Evolutionary conservation across 257 asterid genomes (phyloP), one percentile per base, ranked within the genome.

Genomic region (Solanum dulcamara): DNA sequence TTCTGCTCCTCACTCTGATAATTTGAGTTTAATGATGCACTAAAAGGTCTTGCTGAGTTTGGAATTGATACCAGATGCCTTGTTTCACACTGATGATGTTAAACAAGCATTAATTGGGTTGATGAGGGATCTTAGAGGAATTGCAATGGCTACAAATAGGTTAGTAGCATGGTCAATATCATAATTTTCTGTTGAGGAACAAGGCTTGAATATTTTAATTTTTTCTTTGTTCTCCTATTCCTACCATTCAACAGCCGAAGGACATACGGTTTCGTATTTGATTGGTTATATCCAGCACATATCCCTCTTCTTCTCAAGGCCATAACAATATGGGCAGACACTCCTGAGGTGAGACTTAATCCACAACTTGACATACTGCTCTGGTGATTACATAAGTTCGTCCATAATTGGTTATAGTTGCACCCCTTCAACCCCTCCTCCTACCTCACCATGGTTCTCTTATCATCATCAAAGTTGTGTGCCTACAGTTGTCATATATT

Each of bases 61-160:
- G 91, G 94, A 91, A 91, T 92, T 97, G 81, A 92, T 94, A 59
- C 96, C 95, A 1, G 99, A 95, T 89, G 86, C 92, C 75, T 83
- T 97, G 92, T 97, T 95, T 87, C 93, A 98, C 89, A 90, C 94
- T 28, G 98, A 97, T 86, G 88, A 91, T 80, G 98, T 95, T 77
- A 97, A 97, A 86, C 94, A 93, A 91, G 94, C 95, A 80, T 88
- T 97, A 81, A 92, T 95, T 87, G 99, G 99, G 81, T 88, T 97
- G 94, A 97, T 91, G 98, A 97, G 99, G 91, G 99, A 95, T 91
- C 93, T 97, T 50, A 92, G 99, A 89, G 99, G 99, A 59, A 89
- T 95, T 88, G 93, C 96, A 60, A 94, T 94, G 99, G 99, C 99
- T 51, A 97, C 99, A 71, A 95, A 89, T 87, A 94, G 96, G 99